Evolutionary conservation across 495 filamentous ascomycete genomes (phyloP).

Genomic region (Penicillium waksmanii): DNA sequence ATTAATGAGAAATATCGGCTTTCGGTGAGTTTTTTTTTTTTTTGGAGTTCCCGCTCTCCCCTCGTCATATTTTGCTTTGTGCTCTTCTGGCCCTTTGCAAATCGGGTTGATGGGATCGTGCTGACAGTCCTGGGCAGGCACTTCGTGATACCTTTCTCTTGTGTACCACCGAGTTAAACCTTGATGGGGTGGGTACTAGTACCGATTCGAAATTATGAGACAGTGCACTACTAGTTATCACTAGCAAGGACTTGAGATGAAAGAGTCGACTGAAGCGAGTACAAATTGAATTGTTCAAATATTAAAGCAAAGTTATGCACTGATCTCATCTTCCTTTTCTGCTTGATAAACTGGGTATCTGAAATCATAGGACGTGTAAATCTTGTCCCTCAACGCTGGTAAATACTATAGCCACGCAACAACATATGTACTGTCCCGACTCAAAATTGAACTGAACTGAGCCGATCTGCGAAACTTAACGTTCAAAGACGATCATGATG

Average conservation of each 20-base stretch:
- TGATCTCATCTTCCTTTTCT: slow-evolving; percentile 4
- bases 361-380: slow-evolving; percentile 12
- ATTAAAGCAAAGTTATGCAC: neutral
- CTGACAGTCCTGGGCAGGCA: slow-evolving; percentile 24
- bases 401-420: neutral
- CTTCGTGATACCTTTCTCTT: slow-evolving; percentile 67
- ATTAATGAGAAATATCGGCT: slow-evolving; percentile 61
- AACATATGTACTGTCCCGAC: neutral
- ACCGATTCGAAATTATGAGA: slow-evolving; percentile 28
- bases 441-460: neutral
- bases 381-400: slow-evolving; percentile 9
- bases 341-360: slow-evolving; percentile 28
- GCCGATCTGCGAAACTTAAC: neutral
- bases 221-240: neutral
- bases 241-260: neutral
- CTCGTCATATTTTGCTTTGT: neutral
- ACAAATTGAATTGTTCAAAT: neutral
- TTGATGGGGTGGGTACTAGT: slow-evolving; percentile 27
- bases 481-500: slow-evolving; percentile 18
- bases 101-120: slow-evolving; percentile 1
- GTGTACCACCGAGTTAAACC: slow-evolving; percentile 60
- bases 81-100: neutral
- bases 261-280: neutral
- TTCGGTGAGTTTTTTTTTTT: slow-evolving; percentile 32
- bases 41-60: neutral